Evolutionary conservation across 179 eudicot species (phyloP), one percentile per base, ranked within the genome.

Genomic region (Heliamphora ciliata): DNA sequence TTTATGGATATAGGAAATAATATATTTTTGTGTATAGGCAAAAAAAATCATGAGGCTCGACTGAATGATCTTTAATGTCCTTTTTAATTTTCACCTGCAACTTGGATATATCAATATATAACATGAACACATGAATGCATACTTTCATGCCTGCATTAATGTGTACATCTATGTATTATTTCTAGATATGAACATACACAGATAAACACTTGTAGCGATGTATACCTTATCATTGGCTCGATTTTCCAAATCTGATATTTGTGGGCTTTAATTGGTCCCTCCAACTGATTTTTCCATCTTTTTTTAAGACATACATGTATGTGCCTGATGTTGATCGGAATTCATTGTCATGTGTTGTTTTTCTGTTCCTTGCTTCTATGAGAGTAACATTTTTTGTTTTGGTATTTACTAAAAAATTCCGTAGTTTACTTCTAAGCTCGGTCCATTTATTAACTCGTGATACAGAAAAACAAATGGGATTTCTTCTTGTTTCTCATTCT

Each of bases 391-490:
- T 40, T 60, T 40, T 15, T 31, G 11, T 5, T 59, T 77, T 4
- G 40, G 47, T 58, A 55, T 7, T 76, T 54, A n/a, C 13, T 50
- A 7, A 21, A 54, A 14, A 6, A 54, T 13, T 31, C 59, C 10
- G 11, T n/a, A 18, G 52, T 52, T 83, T 44, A 40, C 46, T 24
- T 50, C 79, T 75, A 52, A 83, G 17, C 47, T 48, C 64, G 55
- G 54, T 68, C 64, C 65, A 68, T 60, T 78, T 82, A 55, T 83
- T 31, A 51, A 81, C 77, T 76, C 68, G 44, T 81, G 82, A 81
- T 84, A 74, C 97, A 97, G 99, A 94, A 86, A 85, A 97, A 97
- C 91, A 97, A 97, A 89, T 87, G 98, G 97, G 99, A 97, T 56
- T 97, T 97, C 84, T 93, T 97, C 84, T 66, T 90, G 88, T 94